Evolutionary conservation across 2,329 filamentous ascomycete species (phyloP).

Genomic region (Cladosporium velox): DNA sequence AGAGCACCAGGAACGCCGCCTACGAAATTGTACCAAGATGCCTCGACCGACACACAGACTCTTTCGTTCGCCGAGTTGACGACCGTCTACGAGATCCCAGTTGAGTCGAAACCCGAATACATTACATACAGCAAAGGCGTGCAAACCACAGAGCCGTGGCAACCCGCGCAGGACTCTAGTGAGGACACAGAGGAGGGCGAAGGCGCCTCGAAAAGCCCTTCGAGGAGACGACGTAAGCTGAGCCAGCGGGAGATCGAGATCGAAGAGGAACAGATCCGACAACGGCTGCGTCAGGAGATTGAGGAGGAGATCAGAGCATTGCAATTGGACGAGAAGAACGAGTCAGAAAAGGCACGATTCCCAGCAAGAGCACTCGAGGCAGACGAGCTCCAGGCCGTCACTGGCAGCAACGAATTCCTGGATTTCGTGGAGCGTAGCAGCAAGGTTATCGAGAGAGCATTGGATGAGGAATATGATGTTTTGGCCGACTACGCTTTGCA

Average conservation of each 20-base stretch:
- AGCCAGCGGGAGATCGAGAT: slow-evolving; percentile 74
- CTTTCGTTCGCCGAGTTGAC: slow-evolving; percentile 72
- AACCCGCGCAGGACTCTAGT: slow-evolving; percentile 54
- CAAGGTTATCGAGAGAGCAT: slow-evolving; percentile 92
- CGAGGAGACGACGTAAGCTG: slow-evolving; percentile 66
- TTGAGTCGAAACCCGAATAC: slow-evolving; percentile 67
- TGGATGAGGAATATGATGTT: slow-evolving; percentile 96
- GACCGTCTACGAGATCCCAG: slow-evolving; percentile 78
- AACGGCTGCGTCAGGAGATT: slow-evolving; percentile 82
- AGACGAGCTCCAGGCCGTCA: slow-evolving; percentile 88
- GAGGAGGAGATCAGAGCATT: slow-evolving; percentile 85
- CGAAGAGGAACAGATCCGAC: slow-evolving; percentile 83
- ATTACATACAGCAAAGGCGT: slow-evolving; percentile 97
- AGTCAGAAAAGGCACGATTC: slow-evolving; percentile 58
- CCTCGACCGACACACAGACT: slow-evolving; percentile 61
- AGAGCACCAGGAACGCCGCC: slow-evolving; percentile 30
- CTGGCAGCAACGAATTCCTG: slow-evolving; percentile 87
- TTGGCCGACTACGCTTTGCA: slow-evolving; percentile 90
- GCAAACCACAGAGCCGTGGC: slow-evolving; percentile 81
- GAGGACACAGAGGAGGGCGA: slow-evolving; percentile 67
- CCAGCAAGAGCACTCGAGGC: slow-evolving; percentile 76
- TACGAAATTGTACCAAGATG: slow-evolving; percentile 31
- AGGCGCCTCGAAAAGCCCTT: slow-evolving; percentile 49
- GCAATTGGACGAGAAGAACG: slow-evolving; percentile 52
- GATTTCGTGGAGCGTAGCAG: slow-evolving; percentile 95